A percentile compares a stretch with the other conserved stretches of the same genome.
Conservation (phyloP, 768 basidiomycete species). For the Macrolepiota albuminosa region DNA sequence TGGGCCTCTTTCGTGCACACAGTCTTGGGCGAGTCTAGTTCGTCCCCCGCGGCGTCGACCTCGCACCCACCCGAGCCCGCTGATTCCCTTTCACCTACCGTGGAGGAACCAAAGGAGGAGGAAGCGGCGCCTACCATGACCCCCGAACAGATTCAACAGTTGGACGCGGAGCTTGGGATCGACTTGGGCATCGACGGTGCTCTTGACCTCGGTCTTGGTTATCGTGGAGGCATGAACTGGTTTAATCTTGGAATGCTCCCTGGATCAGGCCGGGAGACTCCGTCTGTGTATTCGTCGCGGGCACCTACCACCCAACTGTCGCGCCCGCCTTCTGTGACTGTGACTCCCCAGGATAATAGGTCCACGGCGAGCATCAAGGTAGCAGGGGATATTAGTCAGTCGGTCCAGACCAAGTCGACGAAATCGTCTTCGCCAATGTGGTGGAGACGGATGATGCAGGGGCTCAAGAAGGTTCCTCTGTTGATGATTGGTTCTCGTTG, state of each 20-base stretch:
- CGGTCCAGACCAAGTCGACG: conserved; percentile 12
- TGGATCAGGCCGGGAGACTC: conserved; percentile 30
- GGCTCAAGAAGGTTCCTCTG: conserved; percentile 23
- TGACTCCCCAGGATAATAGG: conserved; percentile 12
- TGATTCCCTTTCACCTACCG: not conserved
- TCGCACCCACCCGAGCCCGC: conserved; percentile 1
- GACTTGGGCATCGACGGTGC: conserved; percentile 34
- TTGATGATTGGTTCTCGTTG: conserved; percentile 1
- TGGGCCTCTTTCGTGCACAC: conserved; percentile 40
- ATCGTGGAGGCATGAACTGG: conserved; percentile 33
- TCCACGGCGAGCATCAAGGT: conserved; percentile 16
- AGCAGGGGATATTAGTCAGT: not conserved
- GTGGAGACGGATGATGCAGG: conserved; percentile 27
- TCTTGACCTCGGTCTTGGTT: conserved; percentile 35
- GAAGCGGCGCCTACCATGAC: conserved; percentile 21
- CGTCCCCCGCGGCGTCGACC: conserved; percentile 10
- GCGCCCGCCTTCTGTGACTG: conserved; percentile 23
- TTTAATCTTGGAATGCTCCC: conserved; percentile 34
- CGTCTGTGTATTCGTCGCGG: conserved; percentile 32
- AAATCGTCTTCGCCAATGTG: conserved; percentile 19
- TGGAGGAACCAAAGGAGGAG: not conserved
- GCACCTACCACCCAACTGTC: conserved; percentile 24
- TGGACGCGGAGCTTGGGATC: conserved; percentile 30
- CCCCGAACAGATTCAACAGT: conserved; percentile 31
- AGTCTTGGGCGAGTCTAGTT: conserved; percentile 25